Base-by-base conservation (phyloP, 2,329 filamentous ascomycete species). In the Simplicillium sp. region DNA sequence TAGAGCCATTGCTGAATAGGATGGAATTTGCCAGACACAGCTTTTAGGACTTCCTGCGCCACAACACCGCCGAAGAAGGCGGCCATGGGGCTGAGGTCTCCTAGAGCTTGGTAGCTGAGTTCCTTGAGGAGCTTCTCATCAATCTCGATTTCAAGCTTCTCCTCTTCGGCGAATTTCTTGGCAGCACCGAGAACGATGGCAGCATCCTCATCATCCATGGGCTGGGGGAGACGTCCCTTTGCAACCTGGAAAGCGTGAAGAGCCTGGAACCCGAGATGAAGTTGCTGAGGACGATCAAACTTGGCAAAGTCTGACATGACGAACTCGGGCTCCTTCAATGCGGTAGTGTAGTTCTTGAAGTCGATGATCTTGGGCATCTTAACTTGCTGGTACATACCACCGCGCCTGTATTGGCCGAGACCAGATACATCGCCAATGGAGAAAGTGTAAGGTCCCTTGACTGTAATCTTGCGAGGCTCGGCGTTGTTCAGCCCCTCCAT, bases 1-100 rank as follows among this genome's bases (percentile, higher is more conserved):
- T 98, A 97, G 59, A 98, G 75, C 80, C 86, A 97, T 61, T 98
- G 92, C 51, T 84, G 76, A 49, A 97, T 82, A n/a, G 92, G 92
- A 54, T 87, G 80, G 68, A 98, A 98, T 65, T 98, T 98, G 51
- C 92, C 92, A 39, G 92, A 98, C 7, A 98, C 87, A 14, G 90
- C 87, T 66, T 98, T 98, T 46, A 98, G 75, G 16, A 96, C 83
- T 62, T 98, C 92, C 60, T 98, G 92, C 1, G 92, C 92, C 18
- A 87, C 77, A 51, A 96, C 77, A 52, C 92, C 92, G 60, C 92
- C 92, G 56, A 96, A 97, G 65, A 96, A 86, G 14, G 92, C 90
- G 17, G 89, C 87, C 76, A 98, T 87, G 3, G 92, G 86, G 57
- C 78, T 89, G 36, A 98, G 67, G 54, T 98, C 90, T 56, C 92